Evolutionary conservation across 805 yeast genomes (phyloP).

Genomic region (Debaryomyces hansenii): DNA sequence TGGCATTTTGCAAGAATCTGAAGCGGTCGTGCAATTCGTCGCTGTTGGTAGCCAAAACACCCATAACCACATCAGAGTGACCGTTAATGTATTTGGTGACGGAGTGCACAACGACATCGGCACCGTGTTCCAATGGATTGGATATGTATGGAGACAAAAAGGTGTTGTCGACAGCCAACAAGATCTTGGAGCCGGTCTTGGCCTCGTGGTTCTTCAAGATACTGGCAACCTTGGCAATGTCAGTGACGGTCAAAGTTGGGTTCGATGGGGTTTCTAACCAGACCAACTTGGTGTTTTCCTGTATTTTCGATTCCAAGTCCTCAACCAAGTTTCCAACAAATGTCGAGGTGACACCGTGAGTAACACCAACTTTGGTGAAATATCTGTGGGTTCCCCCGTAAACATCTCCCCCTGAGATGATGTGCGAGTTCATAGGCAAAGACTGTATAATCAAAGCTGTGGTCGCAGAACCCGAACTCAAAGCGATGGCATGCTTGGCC

Average conservation of each 20-base stretch:
- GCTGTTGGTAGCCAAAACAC: conserved; percentile 71
- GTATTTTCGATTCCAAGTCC: conserved; percentile 58
- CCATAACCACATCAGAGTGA: conserved; percentile 89
- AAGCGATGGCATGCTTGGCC: conserved; percentile 74
- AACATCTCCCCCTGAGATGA: conserved; percentile 79
- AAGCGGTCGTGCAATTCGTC: conserved; percentile 60
- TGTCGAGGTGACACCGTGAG: conserved; percentile 70
- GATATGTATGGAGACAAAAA: conserved; percentile 85
- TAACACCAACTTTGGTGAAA: conserved; percentile 79
- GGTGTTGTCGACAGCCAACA: conserved; percentile 83
- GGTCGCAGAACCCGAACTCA: conserved; percentile 83
- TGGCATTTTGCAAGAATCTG: conserved; percentile 81
- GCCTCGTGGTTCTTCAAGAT: conserved; percentile 48
- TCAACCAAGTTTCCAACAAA: conserved; percentile 64
- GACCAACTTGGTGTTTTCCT: conserved; percentile 66
- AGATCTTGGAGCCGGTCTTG: conserved; percentile 50
- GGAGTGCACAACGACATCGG: conserved; percentile 84
- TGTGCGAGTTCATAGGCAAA: conserved; percentile 69
- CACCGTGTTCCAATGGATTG: conserved; percentile 80
- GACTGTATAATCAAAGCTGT: conserved; percentile 77
- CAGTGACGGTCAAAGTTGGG: conserved; percentile 81
- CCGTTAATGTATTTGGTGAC: conserved; percentile 91
- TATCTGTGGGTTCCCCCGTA: conserved; percentile 92
- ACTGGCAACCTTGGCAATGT: conserved; percentile 60
- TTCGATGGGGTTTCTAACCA: conserved; percentile 91